Conservation (phyloP, 768 basidiomycete genomes). For the Boletus tylopilopsis region DNA sequence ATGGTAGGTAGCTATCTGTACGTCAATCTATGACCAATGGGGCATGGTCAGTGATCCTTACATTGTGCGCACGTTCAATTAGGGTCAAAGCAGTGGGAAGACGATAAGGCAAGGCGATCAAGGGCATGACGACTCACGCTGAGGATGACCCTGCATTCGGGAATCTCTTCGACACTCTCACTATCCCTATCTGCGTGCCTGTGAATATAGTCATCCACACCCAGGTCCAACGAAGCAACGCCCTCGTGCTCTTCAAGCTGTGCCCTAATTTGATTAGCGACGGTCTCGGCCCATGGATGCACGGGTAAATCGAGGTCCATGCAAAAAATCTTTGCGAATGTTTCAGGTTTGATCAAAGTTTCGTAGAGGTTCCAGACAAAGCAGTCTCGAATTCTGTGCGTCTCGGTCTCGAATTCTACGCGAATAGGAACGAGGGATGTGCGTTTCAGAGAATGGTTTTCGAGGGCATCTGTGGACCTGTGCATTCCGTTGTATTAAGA, state of each 20-base stretch:
- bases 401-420: slow-evolving; percentile 92
- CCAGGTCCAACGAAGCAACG: slow-evolving; percentile 73
- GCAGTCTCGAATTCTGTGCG: slow-evolving; percentile 87
- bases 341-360: slow-evolving; percentile 75
- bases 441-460: slow-evolving; percentile 52
- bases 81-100: slow-evolving; percentile 14
- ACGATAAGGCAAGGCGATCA: neutral
- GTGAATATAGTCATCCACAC: slow-evolving; percentile 32
- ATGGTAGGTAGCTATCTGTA: slow-evolving; percentile 90
- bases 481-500: slow-evolving; percentile 16
- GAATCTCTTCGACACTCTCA: slow-evolving; percentile 59
- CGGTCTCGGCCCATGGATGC: slow-evolving; percentile 65
- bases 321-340: slow-evolving; percentile 85
- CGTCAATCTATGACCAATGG: slow-evolving; percentile 71
- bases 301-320: slow-evolving; percentile 77
- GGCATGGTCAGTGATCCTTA: slow-evolving; percentile 9
- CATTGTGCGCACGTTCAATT: slow-evolving; percentile 16
- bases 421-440: slow-evolving; percentile 82
- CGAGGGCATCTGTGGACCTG: slow-evolving; percentile 64
- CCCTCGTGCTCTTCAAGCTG: slow-evolving; percentile 90
- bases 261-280: slow-evolving; percentile 83
- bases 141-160: slow-evolving; percentile 79
- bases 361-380: slow-evolving; percentile 97
- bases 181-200: slow-evolving; percentile 12
- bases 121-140: slow-evolving; percentile 48